Conservation (phyloP, 192 early-diverging fungal species). For the Umbelopsis ramanniana region DNA sequence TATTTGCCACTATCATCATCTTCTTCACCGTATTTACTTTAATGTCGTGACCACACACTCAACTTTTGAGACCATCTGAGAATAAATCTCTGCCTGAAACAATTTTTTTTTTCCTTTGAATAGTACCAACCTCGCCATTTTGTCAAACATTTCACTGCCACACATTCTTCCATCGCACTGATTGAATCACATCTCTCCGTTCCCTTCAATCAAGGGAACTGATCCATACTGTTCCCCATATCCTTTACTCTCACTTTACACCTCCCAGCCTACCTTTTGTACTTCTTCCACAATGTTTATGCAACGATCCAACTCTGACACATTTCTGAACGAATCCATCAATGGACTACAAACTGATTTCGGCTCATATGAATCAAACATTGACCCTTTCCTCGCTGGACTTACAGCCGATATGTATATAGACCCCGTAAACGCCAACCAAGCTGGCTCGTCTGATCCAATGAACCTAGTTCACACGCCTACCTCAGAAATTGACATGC, state of each 20-base stretch:
- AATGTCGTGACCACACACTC: slow-evolving; percentile 22
- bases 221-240: neutral
- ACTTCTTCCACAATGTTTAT: neutral
- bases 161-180: slow-evolving; percentile 53
- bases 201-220: slow-evolving; percentile 34
- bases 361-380: neutral
- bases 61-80: slow-evolving; percentile 48
- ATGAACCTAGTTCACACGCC: neutral
- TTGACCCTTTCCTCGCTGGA: slow-evolving; percentile 7
- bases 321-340: neutral
- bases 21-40: slow-evolving; percentile 55
- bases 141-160: slow-evolving; percentile 46
- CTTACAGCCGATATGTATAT: slow-evolving; percentile 19
- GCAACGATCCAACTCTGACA: slow-evolving; percentile 10
- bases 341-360: slow-evolving; percentile 2
- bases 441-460: neutral
- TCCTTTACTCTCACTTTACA: neutral
- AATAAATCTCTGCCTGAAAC: slow-evolving; percentile 46
- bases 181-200: slow-evolving; percentile 44
- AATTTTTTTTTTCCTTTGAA: slow-evolving; percentile 44
- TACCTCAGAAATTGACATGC: neutral
- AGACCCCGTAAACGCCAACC: neutral
- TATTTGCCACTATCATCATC: slow-evolving; percentile 88
- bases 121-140: slow-evolving; percentile 57
- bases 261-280: neutral